Percentiles rank a stretch among this genome's conserved stretches.
These are phyloP conservation scores for Boletus edulis DNA, from an alignment of 768 basidiomycete genomes.

Conservation along the genomic window DNA sequence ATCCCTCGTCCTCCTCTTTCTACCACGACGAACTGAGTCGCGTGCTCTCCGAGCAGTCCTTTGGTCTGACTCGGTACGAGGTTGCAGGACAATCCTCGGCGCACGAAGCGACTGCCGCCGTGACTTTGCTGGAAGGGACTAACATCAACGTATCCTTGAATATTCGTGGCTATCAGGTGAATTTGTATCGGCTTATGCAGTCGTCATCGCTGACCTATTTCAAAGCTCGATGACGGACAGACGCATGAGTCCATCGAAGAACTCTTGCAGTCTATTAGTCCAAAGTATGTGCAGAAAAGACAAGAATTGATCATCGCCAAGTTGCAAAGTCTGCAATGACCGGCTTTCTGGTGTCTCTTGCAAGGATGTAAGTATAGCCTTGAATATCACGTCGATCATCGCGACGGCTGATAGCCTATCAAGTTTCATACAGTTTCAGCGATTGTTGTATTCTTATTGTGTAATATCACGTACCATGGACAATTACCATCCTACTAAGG, in stretches of 20 bases:
- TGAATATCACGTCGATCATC: background rate
- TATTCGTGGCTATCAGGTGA: conserved; percentile 55
- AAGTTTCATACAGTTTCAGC: background rate
- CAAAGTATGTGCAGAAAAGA: conserved; percentile 46
- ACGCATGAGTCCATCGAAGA: conserved; percentile 59
- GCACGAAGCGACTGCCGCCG: conserved; percentile 50
- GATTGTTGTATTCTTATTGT: conserved; percentile 15
- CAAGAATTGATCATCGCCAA: conserved; percentile 48
- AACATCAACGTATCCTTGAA: conserved; percentile 47
- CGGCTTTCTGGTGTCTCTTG: background rate
- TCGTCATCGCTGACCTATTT: conserved; percentile 13
- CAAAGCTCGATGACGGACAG: conserved; percentile 25
- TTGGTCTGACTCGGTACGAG: conserved; percentile 50
- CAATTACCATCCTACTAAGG: background rate
- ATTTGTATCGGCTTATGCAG: conserved; percentile 6
- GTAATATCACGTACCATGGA: conserved; percentile 5
- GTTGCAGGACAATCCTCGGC: conserved; percentile 36
- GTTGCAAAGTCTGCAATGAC: conserved; percentile 41
- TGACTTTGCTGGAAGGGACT: conserved; percentile 57
- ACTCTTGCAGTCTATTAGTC: conserved; percentile 53
- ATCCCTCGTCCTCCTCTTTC: conserved; percentile 23
- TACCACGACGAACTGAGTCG: conserved; percentile 48
- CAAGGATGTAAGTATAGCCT: conserved; percentile 7
- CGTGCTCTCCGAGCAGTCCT: conserved; percentile 57
- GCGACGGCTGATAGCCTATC: conserved; percentile 3